Evolutionary conservation across 2,329 filamentous ascomycete genomes (phyloP).

Genomic region (Chaetothyriales sp.): DNA sequence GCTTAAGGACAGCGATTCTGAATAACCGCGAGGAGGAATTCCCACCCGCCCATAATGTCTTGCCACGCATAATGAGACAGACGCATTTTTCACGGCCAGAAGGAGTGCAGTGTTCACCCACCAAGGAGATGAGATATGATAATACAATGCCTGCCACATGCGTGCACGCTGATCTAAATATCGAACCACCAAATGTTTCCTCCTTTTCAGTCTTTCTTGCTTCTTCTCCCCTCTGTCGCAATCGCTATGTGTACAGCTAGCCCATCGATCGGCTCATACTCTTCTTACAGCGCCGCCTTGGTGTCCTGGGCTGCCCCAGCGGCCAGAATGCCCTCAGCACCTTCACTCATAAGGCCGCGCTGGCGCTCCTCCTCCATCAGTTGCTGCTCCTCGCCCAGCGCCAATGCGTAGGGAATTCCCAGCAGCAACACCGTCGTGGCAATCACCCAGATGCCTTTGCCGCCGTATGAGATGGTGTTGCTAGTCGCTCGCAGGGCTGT

Average conservation of each 20-base stretch:
- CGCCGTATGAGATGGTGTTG: conserved; percentile 47
- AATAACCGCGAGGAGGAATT: too few relatives aligned
- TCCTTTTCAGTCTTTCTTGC: conserved; percentile 13
- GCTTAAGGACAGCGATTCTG: background rate
- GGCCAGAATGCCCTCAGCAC: conserved; percentile 29
- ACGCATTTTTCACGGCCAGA: background rate
- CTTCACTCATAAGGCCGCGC: conserved; percentile 76
- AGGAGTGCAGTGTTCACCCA: background rate
- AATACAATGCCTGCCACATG: background rate
- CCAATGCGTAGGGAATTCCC: conserved; percentile 84
- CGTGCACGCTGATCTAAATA: background rate
- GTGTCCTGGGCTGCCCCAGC: conserved; percentile 1
- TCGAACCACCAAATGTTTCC: background rate
- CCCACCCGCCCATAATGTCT: too few relatives aligned
- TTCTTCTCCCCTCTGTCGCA: background rate
- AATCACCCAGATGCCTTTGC: conserved; percentile 80
- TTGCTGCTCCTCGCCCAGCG: conserved; percentile 91
- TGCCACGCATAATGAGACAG: too few relatives aligned
- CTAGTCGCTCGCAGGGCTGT: conserved; percentile 30
- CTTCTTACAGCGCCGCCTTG: conserved; percentile 11
- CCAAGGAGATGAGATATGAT: background rate
- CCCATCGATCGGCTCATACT: background rate
- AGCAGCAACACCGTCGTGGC: conserved; percentile 78
- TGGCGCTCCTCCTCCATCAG: conserved; percentile 95
- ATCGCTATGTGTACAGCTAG: background rate